Conservation (phyloP, 1,284 basidiomycete genomes). For the Puccinia polysora region DNA sequence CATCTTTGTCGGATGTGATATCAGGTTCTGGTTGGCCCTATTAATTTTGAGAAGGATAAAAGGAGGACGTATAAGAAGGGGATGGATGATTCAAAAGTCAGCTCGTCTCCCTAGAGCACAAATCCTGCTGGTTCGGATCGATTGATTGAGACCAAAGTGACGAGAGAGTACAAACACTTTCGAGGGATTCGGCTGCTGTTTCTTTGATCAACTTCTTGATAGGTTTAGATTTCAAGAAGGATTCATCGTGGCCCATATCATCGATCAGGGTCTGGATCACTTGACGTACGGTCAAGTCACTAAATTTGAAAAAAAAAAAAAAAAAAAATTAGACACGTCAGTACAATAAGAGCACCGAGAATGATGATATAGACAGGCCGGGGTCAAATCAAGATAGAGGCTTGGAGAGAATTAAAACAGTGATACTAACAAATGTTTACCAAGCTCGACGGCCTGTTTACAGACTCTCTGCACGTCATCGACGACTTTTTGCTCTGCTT, state of each 20-base stretch:
- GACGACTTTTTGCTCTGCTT: constrained; percentile 16
- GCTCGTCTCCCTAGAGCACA: no score
- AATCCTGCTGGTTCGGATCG: neutral
- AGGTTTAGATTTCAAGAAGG: constrained; percentile 8
- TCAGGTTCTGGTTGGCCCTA: no score
- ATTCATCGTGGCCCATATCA: constrained; percentile 2
- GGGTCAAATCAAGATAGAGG: neutral
- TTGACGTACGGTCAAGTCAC: neutral
- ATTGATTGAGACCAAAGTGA: neutral
- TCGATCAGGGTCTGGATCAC: constrained; percentile 5
- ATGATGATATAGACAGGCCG: no score
- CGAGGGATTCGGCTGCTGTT: neutral
- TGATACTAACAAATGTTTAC: constrained; percentile 9
- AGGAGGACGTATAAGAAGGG: no score
- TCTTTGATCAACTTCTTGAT: constrained; percentile 17
- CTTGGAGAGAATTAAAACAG: neutral
- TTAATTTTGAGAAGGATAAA: no score
- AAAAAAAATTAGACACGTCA: neutral
- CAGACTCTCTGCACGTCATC: constrained; percentile 12
- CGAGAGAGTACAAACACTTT: neutral
- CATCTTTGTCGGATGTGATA: no score
- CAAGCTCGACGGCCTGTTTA: constrained; percentile 4
- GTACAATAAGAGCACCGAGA: neutral
- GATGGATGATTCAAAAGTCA: no score
- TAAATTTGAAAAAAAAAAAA: neutral